These are phyloP conservation scores for Samsoniella hepiali DNA, from an alignment of 2,329 filamentous ascomycete species.

Conservation along the genomic window DNA sequence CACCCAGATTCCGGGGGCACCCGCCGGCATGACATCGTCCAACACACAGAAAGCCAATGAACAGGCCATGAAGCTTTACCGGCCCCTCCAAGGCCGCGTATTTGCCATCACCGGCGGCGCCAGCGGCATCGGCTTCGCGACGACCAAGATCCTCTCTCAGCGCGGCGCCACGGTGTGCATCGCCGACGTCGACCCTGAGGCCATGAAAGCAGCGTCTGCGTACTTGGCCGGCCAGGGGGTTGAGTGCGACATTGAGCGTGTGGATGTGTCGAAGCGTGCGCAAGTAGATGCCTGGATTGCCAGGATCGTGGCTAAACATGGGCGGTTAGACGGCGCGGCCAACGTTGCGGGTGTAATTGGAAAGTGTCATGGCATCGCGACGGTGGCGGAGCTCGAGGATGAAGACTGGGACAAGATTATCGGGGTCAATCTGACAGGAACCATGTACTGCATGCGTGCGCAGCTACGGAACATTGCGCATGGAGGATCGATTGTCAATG, in stretches of 20 bases:
- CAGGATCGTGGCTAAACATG: constrained; percentile 41
- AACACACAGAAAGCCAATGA: neutral
- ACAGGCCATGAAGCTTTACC: neutral
- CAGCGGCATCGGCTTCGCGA: constrained; percentile 40
- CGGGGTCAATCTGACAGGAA: constrained; percentile 45
- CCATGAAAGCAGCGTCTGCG: constrained; percentile 30
- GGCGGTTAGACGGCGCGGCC: constrained; percentile 50
- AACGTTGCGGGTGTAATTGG: constrained; percentile 53
- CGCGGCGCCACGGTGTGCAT: constrained; percentile 37
- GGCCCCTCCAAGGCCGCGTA: constrained; percentile 25
- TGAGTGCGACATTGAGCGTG: constrained; percentile 34
- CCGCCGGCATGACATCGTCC: neutral
- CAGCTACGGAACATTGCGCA: constrained; percentile 42
- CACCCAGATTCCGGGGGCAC: too few relatives aligned
- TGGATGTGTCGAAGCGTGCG: constrained; percentile 46
- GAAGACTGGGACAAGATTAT: constrained; percentile 46
- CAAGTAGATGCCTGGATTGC: constrained; percentile 50
- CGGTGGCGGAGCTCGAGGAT: constrained; percentile 42
- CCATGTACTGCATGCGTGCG: constrained; percentile 47
- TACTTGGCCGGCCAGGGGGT: constrained; percentile 29
- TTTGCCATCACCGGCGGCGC: constrained; percentile 33
- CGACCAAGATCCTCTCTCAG: constrained; percentile 36
- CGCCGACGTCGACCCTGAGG: constrained; percentile 35
- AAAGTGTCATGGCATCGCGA: constrained; percentile 37
- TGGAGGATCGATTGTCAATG: constrained; percentile 57